These are phyloP conservation scores for Arthrobotrys iridis DNA, from an alignment of 2,329 filamentous ascomycete genomes.

Conservation along the genomic window DNA sequence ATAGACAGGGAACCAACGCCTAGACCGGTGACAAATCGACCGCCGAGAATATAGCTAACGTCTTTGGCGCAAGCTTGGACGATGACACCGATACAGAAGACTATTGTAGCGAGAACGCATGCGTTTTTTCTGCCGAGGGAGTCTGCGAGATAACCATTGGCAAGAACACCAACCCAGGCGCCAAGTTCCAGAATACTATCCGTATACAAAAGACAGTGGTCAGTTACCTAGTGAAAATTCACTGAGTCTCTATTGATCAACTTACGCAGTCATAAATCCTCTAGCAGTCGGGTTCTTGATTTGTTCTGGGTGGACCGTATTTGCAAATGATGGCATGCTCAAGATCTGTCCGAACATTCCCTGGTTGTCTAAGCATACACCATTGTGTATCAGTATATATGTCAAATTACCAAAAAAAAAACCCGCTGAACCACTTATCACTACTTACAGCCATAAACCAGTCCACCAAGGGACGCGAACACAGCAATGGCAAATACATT, in stretches of 20 bases:
- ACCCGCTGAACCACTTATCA: constrained; percentile 80
- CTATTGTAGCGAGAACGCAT: constrained; percentile 71
- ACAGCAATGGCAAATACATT: constrained; percentile 68
- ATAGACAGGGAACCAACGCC: constrained; percentile 75
- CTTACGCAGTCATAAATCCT: constrained; percentile 48
- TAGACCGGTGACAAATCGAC: constrained; percentile 77
- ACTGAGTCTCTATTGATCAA: background rate
- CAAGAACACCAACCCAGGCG: constrained; percentile 77
- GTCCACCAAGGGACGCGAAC: constrained; percentile 61
- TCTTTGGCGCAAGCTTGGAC: constrained; percentile 73
- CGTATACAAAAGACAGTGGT: constrained; percentile 59
- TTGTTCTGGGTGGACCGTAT: constrained; percentile 32
- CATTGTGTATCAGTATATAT: constrained; percentile 65
- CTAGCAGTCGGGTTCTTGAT: constrained; percentile 41
- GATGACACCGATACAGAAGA: constrained; percentile 77
- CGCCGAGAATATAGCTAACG: constrained; percentile 71
- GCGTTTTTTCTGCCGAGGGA: constrained; percentile 74
- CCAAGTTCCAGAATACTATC: constrained; percentile 73
- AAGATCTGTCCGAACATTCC: constrained; percentile 19
- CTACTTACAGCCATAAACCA: constrained; percentile 77
- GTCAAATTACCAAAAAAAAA: constrained; percentile 59
- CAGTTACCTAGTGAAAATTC: constrained; percentile 59
- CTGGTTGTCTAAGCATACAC: constrained; percentile 57
- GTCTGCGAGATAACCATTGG: constrained; percentile 78
- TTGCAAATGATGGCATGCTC: constrained; percentile 24